Conservation (phyloP, 129 eudicot genomes). For the Ambrosia trifida region DNA sequence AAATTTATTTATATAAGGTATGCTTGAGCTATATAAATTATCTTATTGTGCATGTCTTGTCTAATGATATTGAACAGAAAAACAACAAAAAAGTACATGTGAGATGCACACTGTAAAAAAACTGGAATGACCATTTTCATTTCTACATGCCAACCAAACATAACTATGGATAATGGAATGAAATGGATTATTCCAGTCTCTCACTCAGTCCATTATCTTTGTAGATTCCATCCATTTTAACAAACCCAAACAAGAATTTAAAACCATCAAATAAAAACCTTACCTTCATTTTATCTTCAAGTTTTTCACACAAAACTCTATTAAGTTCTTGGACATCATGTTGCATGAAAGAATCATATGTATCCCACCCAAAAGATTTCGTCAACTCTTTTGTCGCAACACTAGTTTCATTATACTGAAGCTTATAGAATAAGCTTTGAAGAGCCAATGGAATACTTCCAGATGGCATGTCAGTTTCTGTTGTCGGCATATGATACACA, state of each 20-base stretch:
- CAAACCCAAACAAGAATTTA: background rate
- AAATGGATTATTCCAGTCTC: background rate
- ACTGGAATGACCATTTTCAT: background rate
- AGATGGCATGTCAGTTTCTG: slow-evolving; percentile 91
- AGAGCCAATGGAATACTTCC: slow-evolving; percentile 95
- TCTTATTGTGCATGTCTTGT: background rate
- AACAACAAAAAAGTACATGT: background rate
- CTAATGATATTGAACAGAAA: background rate
- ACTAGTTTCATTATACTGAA: slow-evolving; percentile 86
- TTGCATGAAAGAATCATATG: slow-evolving; percentile 97
- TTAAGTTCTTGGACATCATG: slow-evolving; percentile 99
- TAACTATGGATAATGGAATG: background rate
- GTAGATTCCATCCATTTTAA: background rate
- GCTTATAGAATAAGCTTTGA: slow-evolving; percentile 94
- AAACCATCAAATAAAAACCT: slow-evolving; percentile 13
- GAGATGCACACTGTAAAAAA: background rate
- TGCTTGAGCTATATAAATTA: background rate
- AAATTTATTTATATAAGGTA: background rate
- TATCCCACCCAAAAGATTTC: slow-evolving; percentile 98
- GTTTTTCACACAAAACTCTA: slow-evolving; percentile 90
- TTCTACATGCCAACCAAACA: background rate
- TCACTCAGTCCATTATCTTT: background rate
- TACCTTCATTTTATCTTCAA: slow-evolving; percentile 99
- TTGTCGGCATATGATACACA: slow-evolving; percentile 98
- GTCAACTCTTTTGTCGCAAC: slow-evolving; percentile 96